A percentile compares a stretch with the other conserved stretches of the same genome.
These are phyloP conservation scores for Populus deltoides DNA, from an alignment of 345 rosid genomes.

Conservation along the genomic window DNA sequence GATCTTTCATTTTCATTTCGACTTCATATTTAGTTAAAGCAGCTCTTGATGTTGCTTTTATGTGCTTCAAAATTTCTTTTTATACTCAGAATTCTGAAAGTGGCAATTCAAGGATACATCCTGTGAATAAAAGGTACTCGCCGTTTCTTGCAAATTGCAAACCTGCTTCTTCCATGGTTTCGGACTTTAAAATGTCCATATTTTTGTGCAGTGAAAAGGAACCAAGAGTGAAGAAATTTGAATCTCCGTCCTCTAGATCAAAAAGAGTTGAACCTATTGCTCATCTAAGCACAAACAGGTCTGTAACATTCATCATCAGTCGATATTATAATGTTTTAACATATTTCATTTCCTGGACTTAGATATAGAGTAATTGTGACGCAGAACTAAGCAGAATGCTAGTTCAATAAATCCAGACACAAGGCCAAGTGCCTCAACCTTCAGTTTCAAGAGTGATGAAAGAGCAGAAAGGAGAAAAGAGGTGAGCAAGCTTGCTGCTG, in stretches of 20 bases:
- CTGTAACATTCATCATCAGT: slow-evolving; percentile 5
- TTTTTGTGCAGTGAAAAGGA: slow-evolving; percentile 44
- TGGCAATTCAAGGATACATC: slow-evolving; percentile 31
- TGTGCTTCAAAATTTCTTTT: neutral
- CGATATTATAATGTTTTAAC: neutral
- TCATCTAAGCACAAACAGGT: slow-evolving; percentile 52
- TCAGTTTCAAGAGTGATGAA: slow-evolving; percentile 61
- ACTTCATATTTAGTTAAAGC: neutral
- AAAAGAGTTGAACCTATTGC: slow-evolving; percentile 39
- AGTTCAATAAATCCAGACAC: slow-evolving; percentile 41
- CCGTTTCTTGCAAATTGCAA: slow-evolving; percentile 8
- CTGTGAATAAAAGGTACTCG: slow-evolving; percentile 49
- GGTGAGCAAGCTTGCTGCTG: slow-evolving; percentile 37
- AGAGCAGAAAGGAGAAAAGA: slow-evolving; percentile 83
- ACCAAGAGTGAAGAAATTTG: slow-evolving; percentile 41
- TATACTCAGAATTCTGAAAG: slow-evolving; percentile 41
- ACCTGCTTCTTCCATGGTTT: slow-evolving; percentile 4
- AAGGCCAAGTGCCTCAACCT: slow-evolving; percentile 37
- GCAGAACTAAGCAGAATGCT: slow-evolving; percentile 44
- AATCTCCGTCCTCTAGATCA: slow-evolving; percentile 34
- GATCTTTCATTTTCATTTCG: neutral
- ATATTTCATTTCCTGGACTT: neutral
- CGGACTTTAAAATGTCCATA: slow-evolving; percentile 4
- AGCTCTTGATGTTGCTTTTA: slow-evolving; percentile 6
- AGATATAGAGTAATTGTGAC: slow-evolving; percentile 12